These are phyloP conservation scores for Phytophthora hybrid DNA, from an alignment of 352 stramenopile genomes.

Conservation along the genomic window DNA sequence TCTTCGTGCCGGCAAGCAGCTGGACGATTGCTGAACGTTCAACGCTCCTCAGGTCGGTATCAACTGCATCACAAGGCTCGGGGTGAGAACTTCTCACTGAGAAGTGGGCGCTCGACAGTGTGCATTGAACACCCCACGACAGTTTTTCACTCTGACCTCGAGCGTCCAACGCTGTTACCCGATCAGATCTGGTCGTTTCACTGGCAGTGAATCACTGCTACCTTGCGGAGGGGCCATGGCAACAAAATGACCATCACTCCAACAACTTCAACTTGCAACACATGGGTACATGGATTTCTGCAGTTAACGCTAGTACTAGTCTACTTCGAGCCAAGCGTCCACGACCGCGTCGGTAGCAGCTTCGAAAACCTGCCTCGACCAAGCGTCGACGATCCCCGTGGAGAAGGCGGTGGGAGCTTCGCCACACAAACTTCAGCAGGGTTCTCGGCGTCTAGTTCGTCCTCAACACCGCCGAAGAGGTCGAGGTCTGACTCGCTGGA, in stretches of 20 bases:
- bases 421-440: not conserved
- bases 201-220: too few relatives aligned
- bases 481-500: conserved; percentile 28
- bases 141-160: too few relatives aligned
- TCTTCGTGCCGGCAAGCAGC: not conserved
- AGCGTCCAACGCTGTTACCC: too few relatives aligned
- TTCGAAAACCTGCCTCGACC: not conserved
- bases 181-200: too few relatives aligned
- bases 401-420: conserved; percentile 5
- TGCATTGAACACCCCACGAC: too few relatives aligned
- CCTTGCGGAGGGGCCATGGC: too few relatives aligned
- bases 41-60: not conserved
- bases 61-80: too few relatives aligned
- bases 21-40: conserved; percentile 10
- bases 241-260: conserved; percentile 25
- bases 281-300: conserved; percentile 14
- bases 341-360: conserved; percentile 2
- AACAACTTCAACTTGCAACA: conserved; percentile 28
- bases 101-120: not conserved
- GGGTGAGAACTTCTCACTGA: not conserved
- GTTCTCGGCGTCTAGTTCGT: not conserved
- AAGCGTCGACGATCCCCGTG: not conserved
- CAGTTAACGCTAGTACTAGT: not conserved
- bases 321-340: conserved; percentile 15
- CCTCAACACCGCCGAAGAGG: conserved; percentile 10